These are phyloP conservation scores for Selenicereus undatus DNA, from an alignment of 148 eudicot species.

Conservation along the genomic window DNA sequence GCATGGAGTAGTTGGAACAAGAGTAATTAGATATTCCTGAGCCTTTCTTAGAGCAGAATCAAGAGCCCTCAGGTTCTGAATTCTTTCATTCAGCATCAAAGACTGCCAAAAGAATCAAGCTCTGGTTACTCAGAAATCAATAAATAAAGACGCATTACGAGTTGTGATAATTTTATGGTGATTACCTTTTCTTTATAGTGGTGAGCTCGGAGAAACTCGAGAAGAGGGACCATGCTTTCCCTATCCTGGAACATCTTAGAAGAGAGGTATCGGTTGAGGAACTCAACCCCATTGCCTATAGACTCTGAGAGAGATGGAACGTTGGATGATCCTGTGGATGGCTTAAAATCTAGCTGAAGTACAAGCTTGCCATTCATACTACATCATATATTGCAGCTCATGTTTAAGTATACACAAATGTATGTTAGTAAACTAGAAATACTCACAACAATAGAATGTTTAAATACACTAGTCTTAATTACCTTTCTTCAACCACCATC, in stretches of 20 bases:
- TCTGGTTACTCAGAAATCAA: not conserved
- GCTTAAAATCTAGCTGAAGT: conserved; percentile 31
- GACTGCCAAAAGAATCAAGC: conserved; percentile 24
- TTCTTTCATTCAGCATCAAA: conserved; percentile 43
- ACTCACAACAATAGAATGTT: not conserved
- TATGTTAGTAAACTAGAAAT: not conserved
- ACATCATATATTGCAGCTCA: not conserved
- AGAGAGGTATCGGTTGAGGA: conserved; percentile 43
- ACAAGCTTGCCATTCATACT: conserved; percentile 21
- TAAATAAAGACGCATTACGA: not conserved
- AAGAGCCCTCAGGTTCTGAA: conserved; percentile 32
- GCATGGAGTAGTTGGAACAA: conserved; percentile 28
- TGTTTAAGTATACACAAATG: not conserved
- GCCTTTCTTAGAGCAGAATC: conserved; percentile 39
- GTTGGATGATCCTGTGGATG: conserved; percentile 33
- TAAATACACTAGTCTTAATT: not conserved
- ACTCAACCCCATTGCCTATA: conserved; percentile 37
- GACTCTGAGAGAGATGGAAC: conserved; percentile 30
- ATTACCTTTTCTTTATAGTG: conserved; percentile 36
- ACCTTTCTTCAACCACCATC: conserved; percentile 21
- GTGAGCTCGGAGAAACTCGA: conserved; percentile 39
- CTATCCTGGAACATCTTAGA: conserved; percentile 41
- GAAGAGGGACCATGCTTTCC: conserved; percentile 35
- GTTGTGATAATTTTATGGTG: not conserved
- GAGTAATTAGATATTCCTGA: conserved; percentile 34